A percentile compares a stretch with the other conserved stretches of the same genome.
Evolutionary conservation across 2,329 filamentous ascomycete genomes (phyloP).

Genomic region (Fusarium coffeatum): DNA sequence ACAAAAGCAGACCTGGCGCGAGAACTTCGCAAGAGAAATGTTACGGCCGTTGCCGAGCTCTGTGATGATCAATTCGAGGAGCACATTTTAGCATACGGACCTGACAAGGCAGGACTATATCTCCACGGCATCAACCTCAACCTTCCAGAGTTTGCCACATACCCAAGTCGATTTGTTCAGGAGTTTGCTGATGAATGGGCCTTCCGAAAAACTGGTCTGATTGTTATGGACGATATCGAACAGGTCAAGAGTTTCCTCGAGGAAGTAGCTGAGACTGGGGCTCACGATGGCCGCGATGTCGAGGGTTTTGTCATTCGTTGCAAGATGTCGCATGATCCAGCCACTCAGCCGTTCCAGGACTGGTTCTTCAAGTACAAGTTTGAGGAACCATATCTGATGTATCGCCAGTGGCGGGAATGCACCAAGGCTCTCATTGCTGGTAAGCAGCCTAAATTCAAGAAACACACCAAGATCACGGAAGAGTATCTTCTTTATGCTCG

Average conservation of each 20-base stretch:
- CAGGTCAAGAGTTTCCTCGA: conserved; percentile 86
- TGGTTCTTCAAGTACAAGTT: conserved; percentile 99
- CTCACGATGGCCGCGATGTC: conserved; percentile 90
- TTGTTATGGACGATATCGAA: conserved; percentile 78
- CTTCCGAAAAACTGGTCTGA: conserved; percentile 87
- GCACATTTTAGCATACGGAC: conserved; percentile 90
- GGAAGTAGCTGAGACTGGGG: conserved; percentile 85
- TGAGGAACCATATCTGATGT: conserved; percentile 98
- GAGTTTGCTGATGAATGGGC: conserved; percentile 92
- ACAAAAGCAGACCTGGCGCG: conserved; percentile 81
- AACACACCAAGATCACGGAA: conserved; percentile 89
- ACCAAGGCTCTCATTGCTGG: conserved; percentile 88
- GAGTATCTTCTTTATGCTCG: conserved; percentile 89
- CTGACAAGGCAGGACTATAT: conserved; percentile 88
- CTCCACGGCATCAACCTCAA: conserved; percentile 97
- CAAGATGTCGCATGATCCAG: conserved; percentile 69
- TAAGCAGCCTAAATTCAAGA: conserved; percentile 80
- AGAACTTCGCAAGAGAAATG: conserved; percentile 81
- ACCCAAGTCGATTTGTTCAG: conserved; percentile 85
- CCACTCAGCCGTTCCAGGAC: conserved; percentile 73
- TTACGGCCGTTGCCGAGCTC: conserved; percentile 94
- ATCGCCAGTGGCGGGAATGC: conserved; percentile 97
- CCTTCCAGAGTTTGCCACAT: conserved; percentile 89
- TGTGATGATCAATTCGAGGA: conserved; percentile 98
- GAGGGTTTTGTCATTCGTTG: conserved; percentile 98